Conservation (phyloP, 257 asterid genomes). For the Handroanthus guayacan region DNA sequence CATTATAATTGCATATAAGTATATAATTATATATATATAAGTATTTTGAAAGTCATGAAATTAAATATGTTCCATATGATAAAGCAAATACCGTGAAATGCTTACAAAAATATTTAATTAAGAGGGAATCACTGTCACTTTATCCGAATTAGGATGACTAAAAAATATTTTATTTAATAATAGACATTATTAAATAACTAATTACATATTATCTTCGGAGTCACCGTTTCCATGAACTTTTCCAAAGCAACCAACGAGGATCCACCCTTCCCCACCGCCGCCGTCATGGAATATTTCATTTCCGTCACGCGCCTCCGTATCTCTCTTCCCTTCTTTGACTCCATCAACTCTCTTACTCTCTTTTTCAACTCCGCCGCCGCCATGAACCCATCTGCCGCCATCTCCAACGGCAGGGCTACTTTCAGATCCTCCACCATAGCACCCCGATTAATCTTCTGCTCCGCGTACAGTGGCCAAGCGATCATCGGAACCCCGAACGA, state of each 20-base stretch:
- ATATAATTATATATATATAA: no score
- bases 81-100: no score
- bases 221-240: constrained; percentile 28
- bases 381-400: constrained; percentile 33
- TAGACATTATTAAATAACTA: no score
- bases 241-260: constrained; percentile 37
- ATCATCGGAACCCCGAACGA: constrained; percentile 45
- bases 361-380: constrained; percentile 40
- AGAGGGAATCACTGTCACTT: no score
- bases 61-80: no score
- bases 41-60: no score
- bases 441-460: constrained; percentile 43
- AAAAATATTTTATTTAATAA: no score
- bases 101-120: no score
- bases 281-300: constrained; percentile 29
- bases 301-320: constrained; percentile 27
- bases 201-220: not conserved
- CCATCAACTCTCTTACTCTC: constrained; percentile 47
- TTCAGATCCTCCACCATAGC: constrained; percentile 25
- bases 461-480: constrained; percentile 49
- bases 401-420: constrained; percentile 42
- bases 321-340: constrained; percentile 26
- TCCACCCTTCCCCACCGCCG: constrained; percentile 35
- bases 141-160: no score
- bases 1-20: no score